These are phyloP conservation scores for Polygonum maritimum DNA, from an alignment of 148 eudicot species.

Conservation along the genomic window DNA sequence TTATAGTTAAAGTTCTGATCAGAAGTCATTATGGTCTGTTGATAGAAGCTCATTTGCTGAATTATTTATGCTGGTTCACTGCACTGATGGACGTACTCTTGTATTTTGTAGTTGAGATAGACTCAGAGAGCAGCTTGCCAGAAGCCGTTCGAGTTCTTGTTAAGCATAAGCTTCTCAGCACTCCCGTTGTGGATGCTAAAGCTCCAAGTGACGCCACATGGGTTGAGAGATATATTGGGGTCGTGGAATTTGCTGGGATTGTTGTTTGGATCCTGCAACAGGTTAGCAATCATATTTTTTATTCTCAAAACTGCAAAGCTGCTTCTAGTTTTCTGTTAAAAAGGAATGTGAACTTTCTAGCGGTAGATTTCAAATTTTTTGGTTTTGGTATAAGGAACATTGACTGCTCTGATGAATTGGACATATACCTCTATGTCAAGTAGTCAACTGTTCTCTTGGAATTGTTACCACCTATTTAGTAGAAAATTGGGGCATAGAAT, in stretches of 20 bases:
- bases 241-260: constrained; percentile 90
- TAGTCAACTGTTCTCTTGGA: neutral
- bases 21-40: neutral
- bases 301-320: neutral
- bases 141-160: constrained; percentile 80
- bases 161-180: constrained; percentile 69
- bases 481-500: neutral
- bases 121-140: constrained; percentile 65
- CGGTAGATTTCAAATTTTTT: neutral
- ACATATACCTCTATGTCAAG: neutral
- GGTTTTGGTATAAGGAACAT: neutral
- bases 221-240: constrained; percentile 86
- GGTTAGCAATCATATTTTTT: constrained; percentile 26
- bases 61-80: neutral
- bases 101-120: constrained; percentile 50
- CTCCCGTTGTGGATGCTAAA: constrained; percentile 75
- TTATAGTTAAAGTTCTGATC: neutral
- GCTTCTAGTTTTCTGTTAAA: neutral
- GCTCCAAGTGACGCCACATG: constrained; percentile 82
- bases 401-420: neutral
- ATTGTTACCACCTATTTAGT: neutral
- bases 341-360: neutral
- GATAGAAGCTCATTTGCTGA: neutral
- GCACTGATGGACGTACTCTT: neutral
- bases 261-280: constrained; percentile 95